Percentiles rank a stretch among this genome's conserved stretches.
These are phyloP conservation scores for Magnolia sinica DNA, from an alignment of 164 flowering plant genomes.

Conservation along the genomic window DNA sequence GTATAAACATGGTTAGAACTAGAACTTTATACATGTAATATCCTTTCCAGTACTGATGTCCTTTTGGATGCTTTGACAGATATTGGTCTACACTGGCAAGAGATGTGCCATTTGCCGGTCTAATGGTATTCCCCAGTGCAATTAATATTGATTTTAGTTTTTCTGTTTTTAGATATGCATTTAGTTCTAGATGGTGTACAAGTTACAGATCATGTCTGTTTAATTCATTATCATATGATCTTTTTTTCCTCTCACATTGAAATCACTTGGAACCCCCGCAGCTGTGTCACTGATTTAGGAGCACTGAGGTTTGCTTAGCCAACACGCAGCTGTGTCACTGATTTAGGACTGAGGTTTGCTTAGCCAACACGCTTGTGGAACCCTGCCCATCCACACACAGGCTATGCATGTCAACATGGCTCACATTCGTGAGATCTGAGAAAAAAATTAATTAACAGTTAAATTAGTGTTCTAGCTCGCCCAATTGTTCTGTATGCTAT, in stretches of 20 bases:
- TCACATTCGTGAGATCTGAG: too few relatives aligned
- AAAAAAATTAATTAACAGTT: too few relatives aligned
- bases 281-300: too few relatives aligned
- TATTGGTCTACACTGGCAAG: slow-evolving; percentile 93
- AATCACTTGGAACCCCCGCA: neutral
- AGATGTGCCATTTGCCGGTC: slow-evolving; percentile 96
- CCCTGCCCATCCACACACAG: too few relatives aligned
- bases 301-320: too few relatives aligned
- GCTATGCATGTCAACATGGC: too few relatives aligned
- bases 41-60: slow-evolving; percentile 2
- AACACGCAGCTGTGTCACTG: too few relatives aligned
- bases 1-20: neutral
- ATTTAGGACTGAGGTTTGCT: too few relatives aligned
- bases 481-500: too few relatives aligned
- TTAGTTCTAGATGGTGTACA: neutral
- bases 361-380: too few relatives aligned
- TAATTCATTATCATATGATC: neutral
- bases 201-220: neutral
- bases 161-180: neutral
- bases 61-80: slow-evolving; percentile 38
- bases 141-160: neutral
- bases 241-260: neutral
- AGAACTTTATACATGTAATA: neutral
- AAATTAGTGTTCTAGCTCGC: too few relatives aligned
- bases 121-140: slow-evolving; percentile 50